Conservation (phyloP, 1,284 basidiomycete genomes). For the Wallemia mellicola region DNA sequence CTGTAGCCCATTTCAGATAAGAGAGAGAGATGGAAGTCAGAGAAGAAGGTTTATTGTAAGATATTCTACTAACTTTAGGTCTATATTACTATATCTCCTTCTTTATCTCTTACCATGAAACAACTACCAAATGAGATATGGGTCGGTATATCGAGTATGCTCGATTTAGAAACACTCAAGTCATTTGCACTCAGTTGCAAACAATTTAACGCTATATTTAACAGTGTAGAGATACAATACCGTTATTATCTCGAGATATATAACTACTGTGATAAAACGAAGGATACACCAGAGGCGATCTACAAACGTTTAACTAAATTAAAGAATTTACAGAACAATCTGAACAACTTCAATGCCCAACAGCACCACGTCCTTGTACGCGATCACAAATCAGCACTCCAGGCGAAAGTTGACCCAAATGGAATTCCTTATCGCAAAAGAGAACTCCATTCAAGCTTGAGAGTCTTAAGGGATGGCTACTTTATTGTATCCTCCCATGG, state of each 20-base stretch:
- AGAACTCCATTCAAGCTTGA: neutral
- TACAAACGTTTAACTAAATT: neutral
- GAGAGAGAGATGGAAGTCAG: neutral
- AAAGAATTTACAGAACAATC: neutral
- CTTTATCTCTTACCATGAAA: neutral
- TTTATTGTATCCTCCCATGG: neutral
- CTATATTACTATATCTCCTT: neutral
- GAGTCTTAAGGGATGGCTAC: neutral
- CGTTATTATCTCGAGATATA: neutral
- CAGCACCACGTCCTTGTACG: neutral
- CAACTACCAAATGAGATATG: neutral
- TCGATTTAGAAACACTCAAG: neutral
- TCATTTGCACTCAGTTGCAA: neutral
- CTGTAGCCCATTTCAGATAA: conserved; percentile 15
- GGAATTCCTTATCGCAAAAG: neutral
- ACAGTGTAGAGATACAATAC: neutral
- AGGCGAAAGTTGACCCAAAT: neutral
- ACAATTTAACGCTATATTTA: neutral
- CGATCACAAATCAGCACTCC: neutral
- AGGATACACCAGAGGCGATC: neutral
- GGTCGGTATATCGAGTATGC: neutral
- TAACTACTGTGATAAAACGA: neutral
- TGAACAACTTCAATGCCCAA: neutral
- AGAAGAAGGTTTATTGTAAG: neutral
- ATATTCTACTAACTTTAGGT: neutral